Conservation (phyloP, 1,284 basidiomycete genomes). For the Fomitopsis palustris region DNA sequence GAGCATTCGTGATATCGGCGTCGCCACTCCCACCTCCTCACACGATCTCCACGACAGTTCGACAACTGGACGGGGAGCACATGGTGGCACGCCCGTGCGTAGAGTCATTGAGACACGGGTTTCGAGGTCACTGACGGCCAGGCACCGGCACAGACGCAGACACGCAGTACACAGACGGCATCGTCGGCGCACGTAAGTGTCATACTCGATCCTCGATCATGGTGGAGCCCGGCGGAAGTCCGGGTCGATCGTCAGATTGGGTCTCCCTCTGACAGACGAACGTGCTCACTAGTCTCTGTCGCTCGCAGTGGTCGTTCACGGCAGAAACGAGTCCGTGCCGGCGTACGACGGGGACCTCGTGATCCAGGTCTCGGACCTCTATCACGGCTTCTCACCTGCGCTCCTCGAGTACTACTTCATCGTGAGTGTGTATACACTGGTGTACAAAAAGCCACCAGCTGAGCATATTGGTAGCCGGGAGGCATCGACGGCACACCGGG, state of each 20-base stretch:
- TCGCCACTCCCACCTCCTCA: neutral
- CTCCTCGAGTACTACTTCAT: constrained; percentile 29
- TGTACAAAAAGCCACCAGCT: neutral
- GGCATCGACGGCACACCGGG: constrained; percentile 32
- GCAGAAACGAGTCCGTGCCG: constrained; percentile 22
- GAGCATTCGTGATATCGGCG: neutral
- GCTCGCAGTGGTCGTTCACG: constrained; percentile 22
- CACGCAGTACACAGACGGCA: constrained; percentile 43
- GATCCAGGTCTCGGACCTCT: constrained; percentile 35
- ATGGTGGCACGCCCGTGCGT: constrained; percentile 24
- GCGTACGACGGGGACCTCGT: constrained; percentile 34
- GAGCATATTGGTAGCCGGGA: constrained; percentile 14
- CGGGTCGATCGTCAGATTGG: neutral
- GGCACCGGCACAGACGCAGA: constrained; percentile 20
- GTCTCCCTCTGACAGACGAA: neutral
- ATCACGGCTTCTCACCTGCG: constrained; percentile 30
- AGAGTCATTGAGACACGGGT: neutral
- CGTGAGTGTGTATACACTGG: constrained; percentile 13
- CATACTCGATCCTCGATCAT: neutral
- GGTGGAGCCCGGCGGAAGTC: neutral
- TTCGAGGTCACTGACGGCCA: neutral
- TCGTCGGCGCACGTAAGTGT: constrained; percentile 33
- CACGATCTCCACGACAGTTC: neutral
- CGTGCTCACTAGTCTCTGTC: neutral
- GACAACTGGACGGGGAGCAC: constrained; percentile 18